Evolutionary conservation across 2,329 filamentous ascomycete species (phyloP).

Genomic region (Ophiostoma novo-ulmi): DNA sequence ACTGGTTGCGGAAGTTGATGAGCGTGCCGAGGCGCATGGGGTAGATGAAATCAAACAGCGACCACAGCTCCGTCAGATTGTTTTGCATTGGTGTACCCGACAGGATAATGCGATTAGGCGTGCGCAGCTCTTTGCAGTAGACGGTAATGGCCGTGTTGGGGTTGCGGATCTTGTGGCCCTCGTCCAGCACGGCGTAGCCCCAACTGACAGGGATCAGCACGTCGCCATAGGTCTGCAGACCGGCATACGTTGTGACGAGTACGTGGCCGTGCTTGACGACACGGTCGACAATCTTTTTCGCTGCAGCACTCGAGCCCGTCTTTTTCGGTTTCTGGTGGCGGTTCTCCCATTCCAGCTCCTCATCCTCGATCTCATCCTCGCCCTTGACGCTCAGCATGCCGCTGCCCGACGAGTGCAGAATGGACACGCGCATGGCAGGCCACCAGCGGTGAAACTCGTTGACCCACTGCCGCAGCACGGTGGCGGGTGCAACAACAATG

Average conservation of each 20-base stretch:
- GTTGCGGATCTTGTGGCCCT: constrained; percentile 97
- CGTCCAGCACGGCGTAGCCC: constrained; percentile 91
- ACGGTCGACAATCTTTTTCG: constrained; percentile 72
- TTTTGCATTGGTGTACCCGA: constrained; percentile 98
- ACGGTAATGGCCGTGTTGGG: constrained; percentile 93
- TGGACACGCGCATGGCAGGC: constrained; percentile 95
- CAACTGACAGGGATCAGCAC: constrained; percentile 78
- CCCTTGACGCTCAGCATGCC: constrained; percentile 63
- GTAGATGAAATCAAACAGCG: constrained; percentile 93
- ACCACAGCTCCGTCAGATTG: constrained; percentile 92
- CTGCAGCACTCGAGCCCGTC: constrained; percentile 58
- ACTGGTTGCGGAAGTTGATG: constrained; percentile 83
- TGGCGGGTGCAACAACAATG: constrained; percentile 88
- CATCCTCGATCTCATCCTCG: constrained; percentile 21
- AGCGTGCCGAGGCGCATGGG: constrained; percentile 92
- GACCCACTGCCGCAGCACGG: constrained; percentile 94
- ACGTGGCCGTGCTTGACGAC: constrained; percentile 85
- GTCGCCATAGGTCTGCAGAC: constrained; percentile 85
- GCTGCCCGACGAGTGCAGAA: constrained; percentile 89
- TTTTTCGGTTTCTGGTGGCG: constrained; percentile 29
- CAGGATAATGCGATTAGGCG: constrained; percentile 82
- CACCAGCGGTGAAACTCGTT: constrained; percentile 99
- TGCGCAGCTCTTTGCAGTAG: constrained; percentile 88
- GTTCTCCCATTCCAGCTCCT: constrained; percentile 44
- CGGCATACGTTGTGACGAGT: constrained; percentile 90